Base-by-base conservation (phyloP, 768 basidiomycete species). In the Russula sp. region DNA sequence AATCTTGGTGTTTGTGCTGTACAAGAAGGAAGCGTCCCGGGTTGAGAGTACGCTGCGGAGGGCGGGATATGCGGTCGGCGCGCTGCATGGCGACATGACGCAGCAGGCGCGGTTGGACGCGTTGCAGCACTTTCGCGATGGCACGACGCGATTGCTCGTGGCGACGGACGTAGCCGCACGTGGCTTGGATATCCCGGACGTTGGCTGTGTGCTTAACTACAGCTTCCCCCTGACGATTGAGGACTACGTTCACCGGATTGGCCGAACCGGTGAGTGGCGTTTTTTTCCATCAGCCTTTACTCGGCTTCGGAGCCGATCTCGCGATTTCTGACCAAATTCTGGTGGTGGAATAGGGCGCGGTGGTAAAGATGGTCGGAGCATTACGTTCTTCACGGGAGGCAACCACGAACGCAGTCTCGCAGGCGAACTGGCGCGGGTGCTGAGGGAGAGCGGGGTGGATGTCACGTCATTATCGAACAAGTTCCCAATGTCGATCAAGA, bases 111-210 rank as follows among this genome's bases (percentile, higher is more conserved):
- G 97, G 5, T 84, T 93, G 76, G 87, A 88, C 48, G 87, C 93
- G 11, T 77, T 98, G 22, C 88, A 93, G 42, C 83, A 82, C 56
- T 99, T 99, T 78, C 86, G 93, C 72, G 82, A 78, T 36, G 96
- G 95, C 2, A 80, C 78, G 54, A 88, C 85, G 7, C 83, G 86
- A 45, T 70, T 98, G 32, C 78, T 98, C 65, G 96, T 99, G 54
- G 97, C 97, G 9, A 99, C 93, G 25, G 97, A 99, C 72, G 97
- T 99, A 9, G 97, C 97, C 7, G 94, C 97, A 49, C 84, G 97
- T 56, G 97, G 97, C 9, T 77, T 99, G 65, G 97, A 99, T 77
- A 98, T 99, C 69, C 95, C 97, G 2, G 87, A 96, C 70, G 97
- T 99, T 35, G 90, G 85, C 29, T 82, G 87, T 29, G 97, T 99